A percentile compares a stretch with the other conserved stretches of the same genome.
These are phyloP conservation scores for Neltuma alba DNA, from an alignment of 306 rosid species.

Conservation along the genomic window DNA sequence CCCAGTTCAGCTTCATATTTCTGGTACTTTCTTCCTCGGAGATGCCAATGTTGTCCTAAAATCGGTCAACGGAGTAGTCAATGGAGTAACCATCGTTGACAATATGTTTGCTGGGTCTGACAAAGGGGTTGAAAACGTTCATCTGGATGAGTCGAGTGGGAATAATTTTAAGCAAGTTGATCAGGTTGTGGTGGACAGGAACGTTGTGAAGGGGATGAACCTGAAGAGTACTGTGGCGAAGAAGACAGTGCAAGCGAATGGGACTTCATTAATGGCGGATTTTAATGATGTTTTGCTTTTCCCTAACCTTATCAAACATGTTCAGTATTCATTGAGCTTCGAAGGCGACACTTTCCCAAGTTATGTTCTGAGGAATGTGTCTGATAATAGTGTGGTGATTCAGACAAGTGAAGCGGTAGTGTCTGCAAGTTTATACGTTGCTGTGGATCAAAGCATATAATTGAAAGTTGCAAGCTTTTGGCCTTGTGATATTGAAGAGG, in stretches of 20 bases:
- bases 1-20: conserved; percentile 74
- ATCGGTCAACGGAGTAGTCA: conserved; percentile 67
- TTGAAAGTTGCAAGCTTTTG: conserved; percentile 23
- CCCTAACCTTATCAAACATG: conserved; percentile 69
- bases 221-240: conserved; percentile 63
- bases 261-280: conserved; percentile 65
- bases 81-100: conserved; percentile 75
- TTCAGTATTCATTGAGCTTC: conserved; percentile 58
- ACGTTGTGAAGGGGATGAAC: conserved; percentile 76
- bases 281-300: conserved; percentile 64
- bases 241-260: conserved; percentile 53
- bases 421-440: conserved; percentile 51
- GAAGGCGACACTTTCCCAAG: conserved; percentile 47
- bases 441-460: conserved; percentile 62
- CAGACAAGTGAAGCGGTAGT: conserved; percentile 54
- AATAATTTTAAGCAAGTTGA: conserved; percentile 51
- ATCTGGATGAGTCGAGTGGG: conserved; percentile 62
- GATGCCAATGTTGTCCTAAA: conserved; percentile 70
- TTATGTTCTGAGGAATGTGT: conserved; percentile 68
- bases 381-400: conserved; percentile 59
- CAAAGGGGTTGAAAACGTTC: conserved; percentile 61
- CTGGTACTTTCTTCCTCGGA: conserved; percentile 83
- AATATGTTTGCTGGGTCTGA: conserved; percentile 78
- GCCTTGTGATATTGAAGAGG: neutral
- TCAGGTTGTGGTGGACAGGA: conserved; percentile 74